phyloP scores from a whole-genome alignment of 257 asterid genomes.

The Solanum chmielewskii region DNA sequence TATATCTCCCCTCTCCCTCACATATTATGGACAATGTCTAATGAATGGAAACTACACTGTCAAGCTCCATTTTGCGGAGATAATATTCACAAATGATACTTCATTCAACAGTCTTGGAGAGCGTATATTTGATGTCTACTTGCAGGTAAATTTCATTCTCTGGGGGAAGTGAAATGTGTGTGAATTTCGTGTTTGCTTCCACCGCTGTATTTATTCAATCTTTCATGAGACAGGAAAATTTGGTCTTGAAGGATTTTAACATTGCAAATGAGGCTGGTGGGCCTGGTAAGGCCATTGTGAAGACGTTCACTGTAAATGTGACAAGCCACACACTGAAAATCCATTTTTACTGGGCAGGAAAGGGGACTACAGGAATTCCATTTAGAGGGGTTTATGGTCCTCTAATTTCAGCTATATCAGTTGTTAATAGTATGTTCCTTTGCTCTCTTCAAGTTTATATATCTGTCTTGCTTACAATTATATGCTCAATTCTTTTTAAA shows the following conservation, averaged over 20 bases:
- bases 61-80: constrained; percentile 79
- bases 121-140: constrained; percentile 76
- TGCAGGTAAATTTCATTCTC: constrained; percentile 50
- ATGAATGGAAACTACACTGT: constrained; percentile 75
- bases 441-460: neutral
- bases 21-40: constrained; percentile 80
- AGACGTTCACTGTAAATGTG: constrained; percentile 42
- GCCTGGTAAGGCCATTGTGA: constrained; percentile 49
- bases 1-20: constrained; percentile 70
- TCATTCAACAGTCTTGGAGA: constrained; percentile 67
- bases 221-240: constrained; percentile 12
- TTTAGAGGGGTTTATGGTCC: constrained; percentile 82
- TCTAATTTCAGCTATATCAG: constrained; percentile 79
- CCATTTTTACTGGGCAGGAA: constrained; percentile 89
- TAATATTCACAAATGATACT: constrained; percentile 54
- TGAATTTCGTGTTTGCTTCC: neutral
- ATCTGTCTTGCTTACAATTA: neutral
- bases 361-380: constrained; percentile 87
- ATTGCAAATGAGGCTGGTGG: constrained; percentile 77
- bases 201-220: neutral
- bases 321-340: constrained; percentile 51
- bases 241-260: constrained; percentile 74
- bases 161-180: neutral
- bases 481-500: neutral
- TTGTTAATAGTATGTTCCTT: constrained; percentile 58